Base-by-base conservation (phyloP, 139 green algal species). In the Medakamo hakoo region DNA sequence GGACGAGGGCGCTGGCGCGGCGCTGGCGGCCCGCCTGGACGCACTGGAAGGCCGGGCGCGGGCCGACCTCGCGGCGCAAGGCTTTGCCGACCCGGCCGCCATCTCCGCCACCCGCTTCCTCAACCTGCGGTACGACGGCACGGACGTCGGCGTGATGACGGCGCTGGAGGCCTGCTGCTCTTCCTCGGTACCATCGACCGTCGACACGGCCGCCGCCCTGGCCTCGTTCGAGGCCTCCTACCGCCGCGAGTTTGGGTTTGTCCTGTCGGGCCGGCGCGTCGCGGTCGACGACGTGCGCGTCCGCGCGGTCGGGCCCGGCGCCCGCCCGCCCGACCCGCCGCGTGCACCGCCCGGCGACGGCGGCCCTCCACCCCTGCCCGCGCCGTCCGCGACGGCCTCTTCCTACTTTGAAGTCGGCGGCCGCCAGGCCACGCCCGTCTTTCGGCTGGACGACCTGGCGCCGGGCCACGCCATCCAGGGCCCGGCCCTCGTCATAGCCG, bases 101-200 rank as follows among this genome's bases (percentile, higher is more conserved):
- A 65, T 71, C 30, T 30, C n/a, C 26, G 25, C 25, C 1, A 31
- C 57, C 63, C 70, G 76, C 3, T 92, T 86, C 70, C 73, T 97
- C 18, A 96, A 97, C 73, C 80, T 98, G 63, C 74, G 87, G 24
- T 92, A 91, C 65, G 73, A 92, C 24, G 91, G 91, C 31, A 97
- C 92, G 3, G 91, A 98, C 62, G 89, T 96, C 3, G 79, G 87
- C 0, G 79, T 98, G 22, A 96, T 96, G 89, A 88, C 86, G 19
- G 32, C 27, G 19, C 16, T 52, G 19, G 4, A 26, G 9, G 40
- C 40, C 40, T 9, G 16, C 40, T 19, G 48, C 19, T 19, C 48
- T 56, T n/a, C 48, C 48, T 56, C 1, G 22, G 2, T 28, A 27
- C 48, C 2, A 28, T 9, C 40, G 9, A 52, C 40, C 40, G 16